phyloP scores from a whole-genome alignment of 2,329 filamentous ascomycete genomes.

The Lasiodiplodia hormozganensis region DNA sequence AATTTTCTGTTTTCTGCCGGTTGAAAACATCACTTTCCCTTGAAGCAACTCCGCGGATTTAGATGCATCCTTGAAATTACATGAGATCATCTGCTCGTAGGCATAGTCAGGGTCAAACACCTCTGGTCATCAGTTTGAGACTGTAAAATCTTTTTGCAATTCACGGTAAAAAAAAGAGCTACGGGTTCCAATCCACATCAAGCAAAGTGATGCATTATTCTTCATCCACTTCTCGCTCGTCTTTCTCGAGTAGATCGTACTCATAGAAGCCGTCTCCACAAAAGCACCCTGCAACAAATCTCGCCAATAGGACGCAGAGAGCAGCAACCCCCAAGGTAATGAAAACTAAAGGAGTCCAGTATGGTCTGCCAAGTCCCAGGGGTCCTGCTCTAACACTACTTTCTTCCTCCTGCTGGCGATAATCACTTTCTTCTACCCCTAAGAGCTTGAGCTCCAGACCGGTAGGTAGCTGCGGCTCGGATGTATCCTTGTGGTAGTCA shows the following conservation, averaged over 20 bases:
- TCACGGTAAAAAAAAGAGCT: too few species aligned
- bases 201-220: not conserved
- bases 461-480: not conserved
- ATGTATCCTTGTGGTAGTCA: constrained; percentile 2
- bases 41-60: too few species aligned
- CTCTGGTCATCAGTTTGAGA: too few species aligned
- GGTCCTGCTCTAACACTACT: too few species aligned
- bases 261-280: not conserved
- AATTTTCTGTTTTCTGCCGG: too few species aligned
- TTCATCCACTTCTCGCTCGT: not conserved
- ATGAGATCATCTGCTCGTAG: too few species aligned
- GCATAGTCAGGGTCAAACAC: too few species aligned
- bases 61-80: too few species aligned
- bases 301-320: not conserved
- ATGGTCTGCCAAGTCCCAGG: not conserved
- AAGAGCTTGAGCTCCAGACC: not conserved
- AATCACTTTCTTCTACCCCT: not conserved
- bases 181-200: too few species aligned
- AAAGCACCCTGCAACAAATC: not conserved
- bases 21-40: too few species aligned
- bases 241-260: not conserved
- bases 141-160: too few species aligned
- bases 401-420: not conserved
- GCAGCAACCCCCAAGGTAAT: not conserved
- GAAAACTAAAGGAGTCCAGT: not conserved